Conservation (phyloP, 1,284 basidiomycete genomes). For the Phellopilus nigrolimitatus region DNA sequence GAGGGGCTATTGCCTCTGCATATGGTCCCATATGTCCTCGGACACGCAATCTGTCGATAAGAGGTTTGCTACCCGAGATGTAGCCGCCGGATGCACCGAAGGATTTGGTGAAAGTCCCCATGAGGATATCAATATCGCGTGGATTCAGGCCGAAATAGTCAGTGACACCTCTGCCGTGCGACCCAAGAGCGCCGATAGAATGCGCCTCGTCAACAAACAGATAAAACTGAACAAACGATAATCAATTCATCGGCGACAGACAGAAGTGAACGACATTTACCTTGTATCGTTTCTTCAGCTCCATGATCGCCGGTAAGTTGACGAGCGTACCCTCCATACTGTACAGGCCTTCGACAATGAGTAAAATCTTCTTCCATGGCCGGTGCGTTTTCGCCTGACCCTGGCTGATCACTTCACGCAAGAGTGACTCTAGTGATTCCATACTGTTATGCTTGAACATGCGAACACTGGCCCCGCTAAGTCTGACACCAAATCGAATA, state of each 20-base stretch:
- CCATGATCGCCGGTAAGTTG: slow-evolving; percentile 79
- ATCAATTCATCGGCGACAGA: neutral
- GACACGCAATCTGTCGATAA: slow-evolving; percentile 81
- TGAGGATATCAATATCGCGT: slow-evolving; percentile 82
- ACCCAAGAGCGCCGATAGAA: slow-evolving; percentile 93
- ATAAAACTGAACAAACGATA: slow-evolving; percentile 66
- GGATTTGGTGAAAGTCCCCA: slow-evolving; percentile 99
- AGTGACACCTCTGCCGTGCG: slow-evolving; percentile 89
- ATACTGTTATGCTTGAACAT: slow-evolving; percentile 99
- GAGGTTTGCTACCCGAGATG: slow-evolving; percentile 76
- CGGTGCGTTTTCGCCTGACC: slow-evolving; percentile 96
- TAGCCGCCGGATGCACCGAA: slow-evolving; percentile 98
- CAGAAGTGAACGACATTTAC: slow-evolving; percentile 36
- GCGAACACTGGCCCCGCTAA: slow-evolving; percentile 86
- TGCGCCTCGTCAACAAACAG: slow-evolving; percentile 97
- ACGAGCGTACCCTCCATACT: slow-evolving; percentile 97
- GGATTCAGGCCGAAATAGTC: slow-evolving; percentile 94
- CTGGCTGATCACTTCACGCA: slow-evolving; percentile 93
- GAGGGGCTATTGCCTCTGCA: slow-evolving; percentile 88
- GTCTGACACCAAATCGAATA: slow-evolving; percentile 88
- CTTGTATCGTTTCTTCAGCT: slow-evolving; percentile 95
- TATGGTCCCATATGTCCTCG: slow-evolving; percentile 85
- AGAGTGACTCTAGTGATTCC: slow-evolving; percentile 72
- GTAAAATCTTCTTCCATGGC: slow-evolving; percentile 97
- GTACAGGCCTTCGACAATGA: slow-evolving; percentile 95